Evolutionary conservation across 2,329 filamentous ascomycete genomes (phyloP).

Genomic region (Zymoseptoria tritici): DNA sequence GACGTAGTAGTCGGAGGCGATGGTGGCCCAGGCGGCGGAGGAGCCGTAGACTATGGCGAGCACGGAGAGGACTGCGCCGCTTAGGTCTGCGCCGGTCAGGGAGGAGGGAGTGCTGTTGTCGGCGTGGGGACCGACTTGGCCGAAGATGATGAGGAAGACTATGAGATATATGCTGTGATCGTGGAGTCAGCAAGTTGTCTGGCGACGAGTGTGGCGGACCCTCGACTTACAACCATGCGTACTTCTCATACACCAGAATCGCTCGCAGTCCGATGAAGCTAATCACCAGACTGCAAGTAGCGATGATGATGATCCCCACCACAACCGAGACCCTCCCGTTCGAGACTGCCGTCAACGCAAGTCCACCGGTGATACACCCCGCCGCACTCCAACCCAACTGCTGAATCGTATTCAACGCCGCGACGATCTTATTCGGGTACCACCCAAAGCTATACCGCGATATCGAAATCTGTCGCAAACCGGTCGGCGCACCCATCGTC

Average conservation of each 20-base stretch:
- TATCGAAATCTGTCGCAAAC: conserved; percentile 39
- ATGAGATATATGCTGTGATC: conserved; percentile 33
- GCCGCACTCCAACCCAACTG: conserved; percentile 39
- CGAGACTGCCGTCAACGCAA: conserved; percentile 36
- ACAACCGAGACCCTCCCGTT: conserved; percentile 38
- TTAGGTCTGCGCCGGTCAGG: conserved; percentile 24
- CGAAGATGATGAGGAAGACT: conserved; percentile 43
- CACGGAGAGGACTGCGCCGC: conserved; percentile 24
- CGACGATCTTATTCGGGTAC: conserved; percentile 43
- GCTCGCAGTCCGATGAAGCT: conserved; percentile 37
- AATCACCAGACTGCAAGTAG: conserved; percentile 31
- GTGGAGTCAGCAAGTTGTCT: neutral
- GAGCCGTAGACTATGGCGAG: conserved; percentile 34
- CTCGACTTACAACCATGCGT: conserved; percentile 36
- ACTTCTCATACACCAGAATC: conserved; percentile 43
- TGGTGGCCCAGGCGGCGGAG: conserved; percentile 35
- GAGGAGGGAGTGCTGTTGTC: conserved; percentile 30
- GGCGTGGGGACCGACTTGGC: conserved; percentile 39
- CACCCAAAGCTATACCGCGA: conserved; percentile 45
- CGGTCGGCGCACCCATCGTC: conserved; percentile 28
- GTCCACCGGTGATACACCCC: conserved; percentile 37
- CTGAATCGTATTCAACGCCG: conserved; percentile 41
- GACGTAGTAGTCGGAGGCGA: conserved; percentile 39
- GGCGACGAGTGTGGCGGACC: neutral
- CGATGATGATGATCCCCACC: conserved; percentile 39